Evolutionary conservation across 192 early-diverging fungal species (phyloP).

Genomic region (Spizellomyces punctatus): DNA sequence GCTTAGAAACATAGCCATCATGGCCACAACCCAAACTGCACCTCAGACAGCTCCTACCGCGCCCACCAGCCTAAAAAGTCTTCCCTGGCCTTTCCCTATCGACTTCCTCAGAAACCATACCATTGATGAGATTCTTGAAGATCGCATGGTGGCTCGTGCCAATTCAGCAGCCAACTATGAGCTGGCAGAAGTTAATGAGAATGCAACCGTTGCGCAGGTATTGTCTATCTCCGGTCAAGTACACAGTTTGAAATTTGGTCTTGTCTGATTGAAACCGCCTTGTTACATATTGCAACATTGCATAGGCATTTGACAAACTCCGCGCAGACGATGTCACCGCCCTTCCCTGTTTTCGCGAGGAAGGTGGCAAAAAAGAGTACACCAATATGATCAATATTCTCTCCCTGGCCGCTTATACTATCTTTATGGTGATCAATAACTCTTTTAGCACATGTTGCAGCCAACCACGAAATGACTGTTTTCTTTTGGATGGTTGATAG

Average conservation of each 20-base stretch:
- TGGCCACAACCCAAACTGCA: not conserved
- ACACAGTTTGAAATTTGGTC: too few species aligned
- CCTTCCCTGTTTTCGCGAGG: not conserved
- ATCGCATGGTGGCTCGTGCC: not conserved
- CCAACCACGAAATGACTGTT: too few species aligned
- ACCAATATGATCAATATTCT: not conserved
- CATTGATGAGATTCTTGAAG: not conserved
- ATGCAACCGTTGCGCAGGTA: not conserved
- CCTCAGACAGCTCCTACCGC: not conserved
- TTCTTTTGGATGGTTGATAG: too few species aligned
- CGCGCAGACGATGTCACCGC: not conserved
- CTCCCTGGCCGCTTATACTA: not conserved
- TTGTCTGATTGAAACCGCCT: too few species aligned
- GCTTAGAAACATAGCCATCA: not conserved
- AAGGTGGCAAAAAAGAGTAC: not conserved
- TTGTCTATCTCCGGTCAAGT: too few species aligned
- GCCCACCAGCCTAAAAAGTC: not conserved
- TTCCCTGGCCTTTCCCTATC: not conserved
- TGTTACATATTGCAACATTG: not conserved
- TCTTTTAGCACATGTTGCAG: too few species aligned
- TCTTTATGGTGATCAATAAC: not conserved
- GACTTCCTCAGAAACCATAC: not conserved
- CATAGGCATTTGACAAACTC: not conserved
- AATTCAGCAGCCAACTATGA: not conserved
- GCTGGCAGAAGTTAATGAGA: not conserved